A percentile compares a stretch with the other conserved stretches of the same genome.
These are phyloP conservation scores for Zygoascus ofunaensis DNA, from an alignment of 805 yeast genomes.

Conservation along the genomic window DNA sequence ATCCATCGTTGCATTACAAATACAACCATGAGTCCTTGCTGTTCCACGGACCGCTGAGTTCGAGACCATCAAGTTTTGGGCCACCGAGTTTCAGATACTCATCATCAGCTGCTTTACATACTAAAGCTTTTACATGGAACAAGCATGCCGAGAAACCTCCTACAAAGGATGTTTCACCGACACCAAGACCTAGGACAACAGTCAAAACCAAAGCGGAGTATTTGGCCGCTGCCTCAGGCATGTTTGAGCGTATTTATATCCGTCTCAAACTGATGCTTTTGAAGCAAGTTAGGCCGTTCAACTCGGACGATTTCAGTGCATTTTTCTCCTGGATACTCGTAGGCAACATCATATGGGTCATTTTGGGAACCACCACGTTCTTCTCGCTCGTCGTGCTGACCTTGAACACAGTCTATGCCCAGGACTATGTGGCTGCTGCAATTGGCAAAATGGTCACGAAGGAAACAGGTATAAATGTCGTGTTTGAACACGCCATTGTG, in stretches of 20 bases:
- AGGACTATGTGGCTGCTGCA: conserved; percentile 73
- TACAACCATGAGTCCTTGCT: no score
- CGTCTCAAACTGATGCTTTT: conserved; percentile 67
- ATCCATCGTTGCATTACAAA: no score
- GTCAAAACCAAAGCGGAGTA: conserved; percentile 31
- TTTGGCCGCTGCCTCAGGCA: conserved; percentile 36
- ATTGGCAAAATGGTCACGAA: conserved; percentile 77
- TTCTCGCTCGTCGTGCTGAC: conserved; percentile 69
- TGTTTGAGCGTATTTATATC: conserved; percentile 36
- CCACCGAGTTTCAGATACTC: no score
- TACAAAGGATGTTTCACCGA: no score
- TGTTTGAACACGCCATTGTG: conserved; percentile 87
- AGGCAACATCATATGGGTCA: conserved; percentile 71
- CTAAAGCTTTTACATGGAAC: no score
- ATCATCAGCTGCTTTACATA: no score
- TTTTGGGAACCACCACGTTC: conserved; percentile 88
- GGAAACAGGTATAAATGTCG: conserved; percentile 73
- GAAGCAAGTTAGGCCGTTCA: conserved; percentile 71
- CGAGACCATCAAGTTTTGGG: no score
- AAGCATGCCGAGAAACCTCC: neutral
- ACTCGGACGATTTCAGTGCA: conserved; percentile 86
- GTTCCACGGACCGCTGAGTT: no score
- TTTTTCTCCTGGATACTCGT: conserved; percentile 85
- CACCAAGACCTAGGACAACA: neutral
- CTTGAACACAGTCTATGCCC: conserved; percentile 77